phyloP scores from a whole-genome alignment of 768 basidiomycete species.

The Chiua virens region DNA sequence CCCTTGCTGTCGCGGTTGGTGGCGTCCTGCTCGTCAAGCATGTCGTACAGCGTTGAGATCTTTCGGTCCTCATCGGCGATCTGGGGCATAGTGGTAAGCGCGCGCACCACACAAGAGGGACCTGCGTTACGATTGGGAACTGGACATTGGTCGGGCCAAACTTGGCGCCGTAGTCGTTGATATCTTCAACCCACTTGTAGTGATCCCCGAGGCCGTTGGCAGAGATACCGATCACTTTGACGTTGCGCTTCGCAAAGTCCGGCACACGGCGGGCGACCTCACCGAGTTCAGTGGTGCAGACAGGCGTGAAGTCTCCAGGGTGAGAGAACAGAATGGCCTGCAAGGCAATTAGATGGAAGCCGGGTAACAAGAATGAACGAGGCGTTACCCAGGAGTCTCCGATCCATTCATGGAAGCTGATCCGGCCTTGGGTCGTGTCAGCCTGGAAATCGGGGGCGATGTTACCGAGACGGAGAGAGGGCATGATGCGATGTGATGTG shows the following conservation, averaged over 20 bases:
- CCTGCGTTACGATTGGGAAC: slow-evolving; percentile 78
- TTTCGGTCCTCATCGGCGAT: slow-evolving; percentile 91
- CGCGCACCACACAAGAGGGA: neutral
- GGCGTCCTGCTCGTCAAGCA: slow-evolving; percentile 94
- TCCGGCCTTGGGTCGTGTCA: slow-evolving; percentile 79
- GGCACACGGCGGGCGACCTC: slow-evolving; percentile 86
- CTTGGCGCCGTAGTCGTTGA: slow-evolving; percentile 76
- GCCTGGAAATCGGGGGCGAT: slow-evolving; percentile 92
- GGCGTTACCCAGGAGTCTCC: slow-evolving; percentile 77
- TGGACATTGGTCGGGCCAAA: slow-evolving; percentile 69
- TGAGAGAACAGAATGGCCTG: slow-evolving; percentile 92
- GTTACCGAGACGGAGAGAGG: slow-evolving; percentile 76
- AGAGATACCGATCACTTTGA: slow-evolving; percentile 92
- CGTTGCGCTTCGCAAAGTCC: slow-evolving; percentile 85
- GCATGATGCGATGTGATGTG: slow-evolving; percentile 29
- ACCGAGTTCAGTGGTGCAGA: slow-evolving; percentile 96
- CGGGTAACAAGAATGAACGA: neutral
- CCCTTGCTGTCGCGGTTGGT: slow-evolving; percentile 87
- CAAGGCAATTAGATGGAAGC: neutral
- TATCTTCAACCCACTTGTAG: slow-evolving; percentile 85
- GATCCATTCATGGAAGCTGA: slow-evolving; percentile 94
- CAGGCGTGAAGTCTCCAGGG: slow-evolving; percentile 90
- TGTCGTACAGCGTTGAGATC: slow-evolving; percentile 86
- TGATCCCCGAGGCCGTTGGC: slow-evolving; percentile 89
- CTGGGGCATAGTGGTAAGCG: slow-evolving; percentile 38